Conservation (phyloP, 108 stramenopile species). For the Schizochytrium sp. region DNA sequence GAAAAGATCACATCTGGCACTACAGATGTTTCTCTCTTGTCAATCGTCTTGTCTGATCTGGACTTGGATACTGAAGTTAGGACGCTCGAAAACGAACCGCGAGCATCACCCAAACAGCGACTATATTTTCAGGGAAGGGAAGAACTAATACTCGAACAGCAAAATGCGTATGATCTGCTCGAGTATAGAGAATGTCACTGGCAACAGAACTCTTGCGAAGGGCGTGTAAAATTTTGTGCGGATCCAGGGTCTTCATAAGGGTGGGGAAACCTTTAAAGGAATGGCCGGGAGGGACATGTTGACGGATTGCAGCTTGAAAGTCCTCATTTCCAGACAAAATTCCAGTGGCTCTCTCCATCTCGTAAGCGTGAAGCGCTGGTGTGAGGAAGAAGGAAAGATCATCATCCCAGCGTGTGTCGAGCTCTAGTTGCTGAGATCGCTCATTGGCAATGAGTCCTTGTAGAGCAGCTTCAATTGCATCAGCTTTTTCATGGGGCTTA, state of each 20-base stretch:
- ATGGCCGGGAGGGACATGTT: constrained; percentile 68
- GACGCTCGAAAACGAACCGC: constrained; percentile 67
- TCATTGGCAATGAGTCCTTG: constrained; percentile 59
- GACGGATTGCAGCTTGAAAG: constrained; percentile 70
- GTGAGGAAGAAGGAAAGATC: constrained; percentile 64
- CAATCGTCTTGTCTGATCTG: no score
- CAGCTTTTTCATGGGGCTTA: not conserved
- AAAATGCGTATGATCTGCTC: constrained; percentile 68
- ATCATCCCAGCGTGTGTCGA: constrained; percentile 64
- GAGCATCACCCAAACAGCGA: constrained; percentile 77
- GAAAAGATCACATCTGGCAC: no score
- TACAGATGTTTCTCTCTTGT: no score
- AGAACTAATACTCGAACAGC: constrained; percentile 72
- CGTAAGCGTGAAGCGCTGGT: constrained; percentile 70
- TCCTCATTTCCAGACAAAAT: constrained; percentile 64
- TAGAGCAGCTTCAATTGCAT: constrained; percentile 66
- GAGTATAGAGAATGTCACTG: constrained; percentile 65
- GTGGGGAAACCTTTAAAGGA: constrained; percentile 76
- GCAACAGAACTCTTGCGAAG: constrained; percentile 65
- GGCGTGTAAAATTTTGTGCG: constrained; percentile 62
- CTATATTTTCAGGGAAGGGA: constrained; percentile 69
- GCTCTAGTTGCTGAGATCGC: constrained; percentile 63
- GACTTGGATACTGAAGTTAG: not conserved
- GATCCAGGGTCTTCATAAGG: constrained; percentile 67
- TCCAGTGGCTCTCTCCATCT: constrained; percentile 69